Evolutionary conservation across 768 basidiomycete genomes (phyloP).

Genomic region (Thelephora ganbajun): DNA sequence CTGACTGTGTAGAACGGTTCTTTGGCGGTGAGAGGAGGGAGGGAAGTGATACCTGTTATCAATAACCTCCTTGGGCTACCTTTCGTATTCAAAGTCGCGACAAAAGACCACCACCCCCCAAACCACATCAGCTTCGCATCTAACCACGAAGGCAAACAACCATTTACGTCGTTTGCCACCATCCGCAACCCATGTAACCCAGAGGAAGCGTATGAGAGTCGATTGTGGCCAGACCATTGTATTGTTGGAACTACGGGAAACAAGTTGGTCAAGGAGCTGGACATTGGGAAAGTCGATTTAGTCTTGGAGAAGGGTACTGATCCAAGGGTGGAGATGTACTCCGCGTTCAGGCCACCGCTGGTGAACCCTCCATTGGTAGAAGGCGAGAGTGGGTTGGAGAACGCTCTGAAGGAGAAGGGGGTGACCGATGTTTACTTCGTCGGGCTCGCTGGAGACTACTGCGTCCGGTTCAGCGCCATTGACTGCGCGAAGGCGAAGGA

Average conservation of each 20-base stretch:
- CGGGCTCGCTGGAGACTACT: slow-evolving; percentile 70
- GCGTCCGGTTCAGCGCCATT: slow-evolving; percentile 46
- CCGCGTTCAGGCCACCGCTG: slow-evolving; percentile 40
- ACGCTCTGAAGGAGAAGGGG: slow-evolving; percentile 22
- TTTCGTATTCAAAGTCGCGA: slow-evolving; percentile 36
- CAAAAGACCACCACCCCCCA: slow-evolving; percentile 44
- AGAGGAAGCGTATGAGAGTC: slow-evolving; percentile 18
- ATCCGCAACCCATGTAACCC: slow-evolving; percentile 19
- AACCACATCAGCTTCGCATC: slow-evolving; percentile 64
- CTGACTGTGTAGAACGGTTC: slow-evolving; percentile 31
- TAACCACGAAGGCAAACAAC: slow-evolving; percentile 25
- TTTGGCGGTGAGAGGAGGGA: slow-evolving; percentile 53
- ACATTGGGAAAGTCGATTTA: slow-evolving; percentile 24
- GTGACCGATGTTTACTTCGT: slow-evolving; percentile 49
- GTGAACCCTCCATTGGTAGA: slow-evolving; percentile 36
- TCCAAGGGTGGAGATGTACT: slow-evolving; percentile 58
- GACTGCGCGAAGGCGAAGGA: slow-evolving; percentile 18
- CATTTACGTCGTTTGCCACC: slow-evolving; percentile 28
- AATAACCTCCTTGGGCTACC: slow-evolving; percentile 44
- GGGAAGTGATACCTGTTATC: slow-evolving; percentile 40
- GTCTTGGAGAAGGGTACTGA: slow-evolving; percentile 44
- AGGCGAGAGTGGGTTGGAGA: slow-evolving; percentile 32
- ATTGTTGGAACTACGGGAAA: slow-evolving; percentile 45
- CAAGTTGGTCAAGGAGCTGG: slow-evolving; percentile 43
- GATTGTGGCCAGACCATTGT: slow-evolving; percentile 74